Conservation (phyloP, 2,329 filamentous ascomycete species). For the Fusarium sp. region DNA sequence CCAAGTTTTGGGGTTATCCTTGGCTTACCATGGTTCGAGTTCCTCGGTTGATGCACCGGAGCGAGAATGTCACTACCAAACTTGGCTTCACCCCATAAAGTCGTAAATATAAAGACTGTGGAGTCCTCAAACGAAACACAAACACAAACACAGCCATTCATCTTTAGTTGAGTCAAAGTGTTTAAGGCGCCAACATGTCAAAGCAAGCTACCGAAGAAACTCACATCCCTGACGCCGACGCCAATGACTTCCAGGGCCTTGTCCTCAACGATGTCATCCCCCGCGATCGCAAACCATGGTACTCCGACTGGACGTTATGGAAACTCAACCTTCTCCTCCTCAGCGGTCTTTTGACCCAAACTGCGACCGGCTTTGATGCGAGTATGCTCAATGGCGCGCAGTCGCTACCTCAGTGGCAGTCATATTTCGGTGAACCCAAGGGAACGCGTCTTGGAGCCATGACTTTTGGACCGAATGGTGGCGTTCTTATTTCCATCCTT, state of each 20-base stretch:
- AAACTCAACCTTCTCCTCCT: constrained; percentile 52
- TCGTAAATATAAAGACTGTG: constrained; percentile 31
- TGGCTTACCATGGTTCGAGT: constrained; percentile 11
- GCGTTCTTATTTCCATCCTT: constrained; percentile 43
- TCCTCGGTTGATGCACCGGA: constrained; percentile 25
- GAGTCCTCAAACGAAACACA: neutral
- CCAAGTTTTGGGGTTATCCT: neutral
- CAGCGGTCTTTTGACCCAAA: constrained; percentile 49
- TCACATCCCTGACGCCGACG: constrained; percentile 22
- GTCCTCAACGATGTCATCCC: constrained; percentile 44
- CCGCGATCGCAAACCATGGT: constrained; percentile 41
- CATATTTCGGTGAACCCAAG: constrained; percentile 47
- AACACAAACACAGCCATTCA: neutral
- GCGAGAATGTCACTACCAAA: neutral
- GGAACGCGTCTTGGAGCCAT: constrained; percentile 50
- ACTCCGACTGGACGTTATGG: constrained; percentile 38
- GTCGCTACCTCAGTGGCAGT: constrained; percentile 49
- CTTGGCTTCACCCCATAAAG: constrained; percentile 9
- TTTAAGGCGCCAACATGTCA: constrained; percentile 3
- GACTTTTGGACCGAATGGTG: constrained; percentile 44
- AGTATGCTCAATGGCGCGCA: constrained; percentile 53
- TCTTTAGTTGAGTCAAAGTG: neutral
- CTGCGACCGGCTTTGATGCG: constrained; percentile 51
- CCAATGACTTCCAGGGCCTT: constrained; percentile 41
- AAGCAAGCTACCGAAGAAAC: constrained; percentile 27